These are phyloP conservation scores for Styphnolobium japonicum DNA, from an alignment of 306 rosid genomes.

Conservation along the genomic window DNA sequence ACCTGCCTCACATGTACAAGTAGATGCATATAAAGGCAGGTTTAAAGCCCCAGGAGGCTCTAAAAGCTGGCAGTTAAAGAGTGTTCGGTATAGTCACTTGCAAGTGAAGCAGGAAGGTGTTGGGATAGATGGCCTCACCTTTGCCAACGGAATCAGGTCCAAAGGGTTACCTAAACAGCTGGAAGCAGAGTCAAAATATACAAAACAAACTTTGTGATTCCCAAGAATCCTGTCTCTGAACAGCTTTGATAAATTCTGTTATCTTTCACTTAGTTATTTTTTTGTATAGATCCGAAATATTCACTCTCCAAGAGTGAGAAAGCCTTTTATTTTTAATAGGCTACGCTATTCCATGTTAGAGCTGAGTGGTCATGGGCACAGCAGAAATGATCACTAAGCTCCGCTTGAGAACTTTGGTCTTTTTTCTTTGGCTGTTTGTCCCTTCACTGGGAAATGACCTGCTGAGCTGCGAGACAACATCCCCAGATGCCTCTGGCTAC, in stretches of 20 bases:
- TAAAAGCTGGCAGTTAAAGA: constrained; percentile 25
- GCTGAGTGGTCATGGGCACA: constrained; percentile 42
- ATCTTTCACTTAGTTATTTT: constrained; percentile 23
- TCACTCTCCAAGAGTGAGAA: constrained; percentile 43
- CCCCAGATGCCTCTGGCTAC: constrained; percentile 51
- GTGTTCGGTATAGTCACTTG: constrained; percentile 27
- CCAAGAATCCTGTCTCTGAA: constrained; percentile 54
- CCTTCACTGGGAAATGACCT: constrained; percentile 46
- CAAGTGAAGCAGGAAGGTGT: constrained; percentile 7
- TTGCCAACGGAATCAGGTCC: constrained; percentile 4
- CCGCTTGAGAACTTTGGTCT: constrained; percentile 42
- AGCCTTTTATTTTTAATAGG: constrained; percentile 30
- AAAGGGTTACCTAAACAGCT: constrained; percentile 37
- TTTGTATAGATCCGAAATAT: constrained; percentile 65
- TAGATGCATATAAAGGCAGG: constrained; percentile 33
- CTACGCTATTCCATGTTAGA: constrained; percentile 39
- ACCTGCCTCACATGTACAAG: constrained; percentile 24
- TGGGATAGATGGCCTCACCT: constrained; percentile 22
- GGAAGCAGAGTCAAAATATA: constrained; percentile 29
- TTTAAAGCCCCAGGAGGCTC: constrained; percentile 34
- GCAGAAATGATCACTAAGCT: constrained; percentile 41
- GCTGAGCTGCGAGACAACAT: constrained; percentile 45
- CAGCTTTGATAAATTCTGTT: constrained; percentile 36
- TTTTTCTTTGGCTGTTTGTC: constrained; percentile 47
- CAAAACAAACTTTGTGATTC: constrained; percentile 39